Evolutionary conservation across 1,284 basidiomycete genomes (phyloP), one percentile per base, ranked within the genome.

Genomic region (Cryptococcus sp.): DNA sequence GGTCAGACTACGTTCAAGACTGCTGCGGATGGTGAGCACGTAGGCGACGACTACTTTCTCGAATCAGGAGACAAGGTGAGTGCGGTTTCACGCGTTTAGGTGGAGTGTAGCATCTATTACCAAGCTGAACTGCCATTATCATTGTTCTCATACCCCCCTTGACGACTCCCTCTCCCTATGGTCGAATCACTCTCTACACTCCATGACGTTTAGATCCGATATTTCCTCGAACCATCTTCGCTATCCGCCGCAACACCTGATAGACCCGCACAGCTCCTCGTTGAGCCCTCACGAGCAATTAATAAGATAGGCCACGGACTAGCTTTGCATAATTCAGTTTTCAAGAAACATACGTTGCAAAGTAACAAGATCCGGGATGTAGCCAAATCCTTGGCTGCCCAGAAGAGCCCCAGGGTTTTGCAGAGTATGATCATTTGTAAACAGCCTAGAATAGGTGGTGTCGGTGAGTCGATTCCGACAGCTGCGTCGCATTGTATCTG

Each of bases 361-460:
- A 90, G 90, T 67, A 83, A 85, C 49, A 81, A 80, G 57, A 76
- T 96, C 52, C 84, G 82, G 62, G 73, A 81, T 3, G 74, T 95
- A 2, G 91, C 87, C 2, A 81, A 83, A 41, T 88, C 91, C 64
- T 80, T 97, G 39, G 83, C 83, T 51, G 89, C 88, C 69, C 91
- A 95, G 72, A 82, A 82, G 61, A 87, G 92, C 75, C 93, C 93
- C 13, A 84, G 69, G 86, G 92, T 93, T 5, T 80, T 98, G 52
- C 95, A 99, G 76, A 91, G 88, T 17, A 98, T 98, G 95, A 83
- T 97, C 22, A 94, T 95, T 56, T 90, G 87, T 69, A 94, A 95
- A 75, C 91, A 93, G 72, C 86, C 89, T 2, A 81, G 86, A 54
- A 93, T 95, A 29, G 93, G 93, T 3, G 92, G 91, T 1, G 86